Evolutionary conservation across 164 flowering plant species (phyloP).

Genomic region (Cinnamomum micranthum): DNA sequence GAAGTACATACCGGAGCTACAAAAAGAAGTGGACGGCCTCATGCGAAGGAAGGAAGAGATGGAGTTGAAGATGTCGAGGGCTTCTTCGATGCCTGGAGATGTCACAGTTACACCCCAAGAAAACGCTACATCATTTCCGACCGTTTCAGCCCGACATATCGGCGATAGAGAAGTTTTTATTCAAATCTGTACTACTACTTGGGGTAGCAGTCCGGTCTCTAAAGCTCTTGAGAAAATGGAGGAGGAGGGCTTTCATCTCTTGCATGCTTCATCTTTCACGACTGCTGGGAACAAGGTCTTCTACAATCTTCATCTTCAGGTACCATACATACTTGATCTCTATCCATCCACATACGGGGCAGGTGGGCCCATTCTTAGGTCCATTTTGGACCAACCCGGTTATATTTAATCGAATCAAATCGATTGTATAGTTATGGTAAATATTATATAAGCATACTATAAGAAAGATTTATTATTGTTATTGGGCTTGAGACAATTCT

Average conservation of each 20-base stretch:
- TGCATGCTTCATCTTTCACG: slow-evolving; percentile 43
- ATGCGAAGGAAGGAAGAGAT: slow-evolving; percentile 35
- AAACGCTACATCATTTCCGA: slow-evolving; percentile 6
- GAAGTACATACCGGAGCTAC: slow-evolving; percentile 63
- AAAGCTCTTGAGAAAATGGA: slow-evolving; percentile 39
- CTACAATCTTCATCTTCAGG: slow-evolving; percentile 52
- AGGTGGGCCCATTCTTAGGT: too few relatives aligned
- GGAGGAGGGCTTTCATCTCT: slow-evolving; percentile 28
- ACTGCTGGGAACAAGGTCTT: slow-evolving; percentile 38
- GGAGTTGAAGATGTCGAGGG: slow-evolving; percentile 17
- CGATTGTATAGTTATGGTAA: too few relatives aligned
- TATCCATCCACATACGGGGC: too few relatives aligned
- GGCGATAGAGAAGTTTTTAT: slow-evolving; percentile 38
- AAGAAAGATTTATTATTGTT: too few relatives aligned
- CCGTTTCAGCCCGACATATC: slow-evolving; percentile 25
- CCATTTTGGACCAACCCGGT: too few relatives aligned
- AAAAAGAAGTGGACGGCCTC: slow-evolving; percentile 44
- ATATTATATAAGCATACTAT: too few relatives aligned
- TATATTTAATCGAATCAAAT: too few relatives aligned
- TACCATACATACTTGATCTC: neutral
- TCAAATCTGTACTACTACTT: slow-evolving; percentile 33
- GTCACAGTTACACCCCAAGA: neutral
- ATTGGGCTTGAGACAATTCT: too few relatives aligned
- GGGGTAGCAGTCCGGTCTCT: slow-evolving; percentile 24
- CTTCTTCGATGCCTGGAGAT: slow-evolving; percentile 9